These are phyloP conservation scores for Pseudisothecium myosuroides DNA, from an alignment of 225 moss, liverwort and hornwort genomes.

Conservation along the genomic window DNA sequence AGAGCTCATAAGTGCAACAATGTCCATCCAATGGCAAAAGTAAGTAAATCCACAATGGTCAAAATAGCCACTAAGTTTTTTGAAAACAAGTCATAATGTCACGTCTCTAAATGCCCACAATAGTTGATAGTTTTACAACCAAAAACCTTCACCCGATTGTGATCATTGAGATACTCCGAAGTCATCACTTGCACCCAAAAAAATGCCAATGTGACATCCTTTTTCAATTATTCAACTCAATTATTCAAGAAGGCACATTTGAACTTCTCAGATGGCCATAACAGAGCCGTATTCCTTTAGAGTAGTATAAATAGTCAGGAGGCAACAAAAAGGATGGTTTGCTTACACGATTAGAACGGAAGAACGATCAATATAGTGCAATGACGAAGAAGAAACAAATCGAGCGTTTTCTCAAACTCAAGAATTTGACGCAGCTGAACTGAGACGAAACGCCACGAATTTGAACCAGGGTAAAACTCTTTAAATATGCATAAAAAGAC, in stretches of 20 bases:
- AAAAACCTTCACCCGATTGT: background rate
- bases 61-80: background rate
- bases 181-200: background rate
- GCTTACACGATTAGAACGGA: background rate
- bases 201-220: background rate
- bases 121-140: background rate
- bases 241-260: background rate
- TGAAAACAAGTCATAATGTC: background rate
- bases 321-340: background rate
- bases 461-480: conserved; percentile 6
- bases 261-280: background rate
- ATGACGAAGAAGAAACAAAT: background rate
- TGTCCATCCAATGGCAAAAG: background rate
- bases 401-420: background rate
- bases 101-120: background rate
- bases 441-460: background rate
- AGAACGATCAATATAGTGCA: background rate
- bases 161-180: too few relatives aligned
- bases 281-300: background rate
- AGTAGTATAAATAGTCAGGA: background rate
- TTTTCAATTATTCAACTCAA: background rate
- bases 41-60: background rate
- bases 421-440: background rate
- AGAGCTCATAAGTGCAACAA: background rate
- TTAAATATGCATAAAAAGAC: conserved; percentile 9